phyloP scores from a whole-genome alignment of 1,284 basidiomycete genomes.

The Meira miltonrushii region DNA sequence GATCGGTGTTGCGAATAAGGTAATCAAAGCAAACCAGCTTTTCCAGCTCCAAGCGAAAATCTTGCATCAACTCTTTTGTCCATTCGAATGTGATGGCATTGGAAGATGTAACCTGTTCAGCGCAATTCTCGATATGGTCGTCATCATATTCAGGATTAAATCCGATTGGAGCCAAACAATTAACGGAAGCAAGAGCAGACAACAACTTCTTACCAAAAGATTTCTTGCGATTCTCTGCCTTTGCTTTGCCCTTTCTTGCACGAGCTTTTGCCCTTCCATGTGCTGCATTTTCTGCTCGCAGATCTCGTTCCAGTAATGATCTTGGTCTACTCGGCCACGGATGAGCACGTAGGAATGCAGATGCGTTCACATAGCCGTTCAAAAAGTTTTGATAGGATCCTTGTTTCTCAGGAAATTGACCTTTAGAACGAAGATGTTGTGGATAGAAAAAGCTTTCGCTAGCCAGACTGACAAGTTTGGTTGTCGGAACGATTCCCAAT shows the following conservation, averaged over 20 bases:
- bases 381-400: conserved; percentile 86
- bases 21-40: conserved; percentile 67
- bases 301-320: conserved; percentile 59
- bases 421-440: conserved; percentile 33
- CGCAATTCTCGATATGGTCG: conserved; percentile 1
- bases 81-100: conserved; percentile 63
- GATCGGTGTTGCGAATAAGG: conserved; percentile 74
- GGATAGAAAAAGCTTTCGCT: conserved; percentile 54
- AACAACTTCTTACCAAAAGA: background rate
- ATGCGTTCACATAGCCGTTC: conserved; percentile 77
- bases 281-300: conserved; percentile 67
- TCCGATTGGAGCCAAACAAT: background rate
- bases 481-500: conserved; percentile 76
- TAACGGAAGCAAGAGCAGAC: background rate
- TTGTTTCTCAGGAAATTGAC: conserved; percentile 73
- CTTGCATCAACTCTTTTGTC: conserved; percentile 68
- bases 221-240: background rate
- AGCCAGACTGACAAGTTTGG: conserved; percentile 73
- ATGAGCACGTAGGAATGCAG: conserved; percentile 75
- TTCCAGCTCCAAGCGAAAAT: conserved; percentile 79
- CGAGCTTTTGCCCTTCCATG: conserved; percentile 22
- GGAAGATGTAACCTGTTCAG: background rate
- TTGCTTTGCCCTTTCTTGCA: conserved; percentile 3
- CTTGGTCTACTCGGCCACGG: conserved; percentile 82
- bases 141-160: conserved; percentile 1